Conservation (phyloP, 805 yeast genomes). For the Kodamaea leandrae region DNA sequence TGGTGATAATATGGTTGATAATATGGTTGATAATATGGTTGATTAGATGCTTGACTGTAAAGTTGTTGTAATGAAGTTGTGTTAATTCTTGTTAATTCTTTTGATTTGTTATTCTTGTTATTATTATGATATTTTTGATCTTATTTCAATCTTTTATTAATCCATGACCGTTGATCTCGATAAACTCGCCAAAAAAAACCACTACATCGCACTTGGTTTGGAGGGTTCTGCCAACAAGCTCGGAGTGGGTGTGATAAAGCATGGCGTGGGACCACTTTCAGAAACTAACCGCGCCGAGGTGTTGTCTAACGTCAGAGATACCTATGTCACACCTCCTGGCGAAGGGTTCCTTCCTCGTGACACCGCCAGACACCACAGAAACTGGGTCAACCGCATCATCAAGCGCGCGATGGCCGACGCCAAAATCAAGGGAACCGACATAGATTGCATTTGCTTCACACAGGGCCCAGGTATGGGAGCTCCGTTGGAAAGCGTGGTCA, state of each 20-base stretch:
- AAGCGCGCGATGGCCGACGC: conserved; percentile 66
- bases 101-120: not conserved
- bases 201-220: conserved; percentile 78
- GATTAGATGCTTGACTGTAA: not conserved
- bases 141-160: not conserved
- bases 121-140: not conserved
- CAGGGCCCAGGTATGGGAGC: conserved; percentile 99
- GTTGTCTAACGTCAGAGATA: conserved; percentile 88
- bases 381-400: conserved; percentile 85
- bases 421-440: conserved; percentile 44
- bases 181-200: conserved; percentile 36
- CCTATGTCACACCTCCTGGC: conserved; percentile 95
- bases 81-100: not conserved
- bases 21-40: not conserved
- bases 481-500: conserved; percentile 87
- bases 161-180: conserved; percentile 46
- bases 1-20: no score
- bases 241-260: conserved; percentile 90
- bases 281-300: conserved; percentile 66
- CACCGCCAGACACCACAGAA: conserved; percentile 93
- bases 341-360: conserved; percentile 97
- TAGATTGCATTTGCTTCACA: conserved; percentile 87
- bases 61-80: not conserved
- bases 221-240: conserved; percentile 98
- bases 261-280: conserved; percentile 57